Base-by-base conservation (phyloP, 2,329 filamentous ascomycete species). In the Calonectria montana region DNA sequence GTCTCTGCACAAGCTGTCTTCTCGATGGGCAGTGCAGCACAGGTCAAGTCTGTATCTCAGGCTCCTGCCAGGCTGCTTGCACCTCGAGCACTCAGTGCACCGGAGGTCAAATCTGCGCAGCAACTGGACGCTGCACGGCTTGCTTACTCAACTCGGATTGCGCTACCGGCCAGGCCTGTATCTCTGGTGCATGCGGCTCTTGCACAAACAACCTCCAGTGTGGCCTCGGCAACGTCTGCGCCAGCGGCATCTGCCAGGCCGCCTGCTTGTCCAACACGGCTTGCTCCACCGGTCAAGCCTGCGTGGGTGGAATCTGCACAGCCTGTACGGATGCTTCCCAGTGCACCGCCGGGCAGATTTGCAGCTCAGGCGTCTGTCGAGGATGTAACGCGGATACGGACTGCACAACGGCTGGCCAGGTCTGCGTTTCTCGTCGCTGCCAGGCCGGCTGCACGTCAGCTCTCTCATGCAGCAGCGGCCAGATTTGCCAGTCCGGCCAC, bases 181-280 rank as follows among this genome's bases (percentile, higher is more conserved):
- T 48, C 10, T 37, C 63, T 3, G 69, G 59, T 6, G 15, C 65
- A 18, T 72, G 70, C 43, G 50, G 61, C 21, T 3, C 50, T 6
- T 72, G 70, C 41, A 50, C 65, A 15, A 62, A 23, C 47, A 50
- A n/a, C 16, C 61, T 69, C 10, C 70, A 72, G 61, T 72, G 70
- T 18, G n/a, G 18, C 21, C 53, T 61, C 12, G 71, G 71, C n/a
- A 55, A 72, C 15, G 71, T 74, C n/a, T 74, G 73, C 67, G 48
- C 62, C 29, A 48, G 39, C 23, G 55, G 68, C 10, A 57, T 55
- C 25, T 70, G 68, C 68, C 57, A 69, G 21, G 65, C 70, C 9
- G 70, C 70, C 7, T 72, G 70, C 21, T 13, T 47, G 29, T 50
- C 59, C 65, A 72, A 72, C 66, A 18, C 65, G 16, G 55, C 67